These are phyloP conservation scores for Solanum ossicruentum DNA, from an alignment of 257 asterid species.

Conservation along the genomic window DNA sequence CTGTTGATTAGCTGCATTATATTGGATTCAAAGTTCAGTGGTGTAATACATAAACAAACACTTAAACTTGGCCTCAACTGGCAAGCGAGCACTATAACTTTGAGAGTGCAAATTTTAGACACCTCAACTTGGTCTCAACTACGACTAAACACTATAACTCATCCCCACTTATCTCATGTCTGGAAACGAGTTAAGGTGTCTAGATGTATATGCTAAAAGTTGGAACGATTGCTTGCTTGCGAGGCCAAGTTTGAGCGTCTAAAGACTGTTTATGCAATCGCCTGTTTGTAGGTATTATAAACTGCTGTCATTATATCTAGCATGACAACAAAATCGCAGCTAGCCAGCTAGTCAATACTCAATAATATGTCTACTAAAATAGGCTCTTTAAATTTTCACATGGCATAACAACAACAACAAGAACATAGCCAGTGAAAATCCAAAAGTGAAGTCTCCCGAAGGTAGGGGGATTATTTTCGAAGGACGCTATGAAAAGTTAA, in stretches of 20 bases:
- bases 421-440: neutral
- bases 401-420: neutral
- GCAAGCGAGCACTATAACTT: too few relatives aligned
- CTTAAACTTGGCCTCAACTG: too few relatives aligned
- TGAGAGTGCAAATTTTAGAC: too few relatives aligned
- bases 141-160: too few relatives aligned
- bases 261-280: neutral
- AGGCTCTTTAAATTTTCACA: neutral
- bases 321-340: neutral
- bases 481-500: neutral
- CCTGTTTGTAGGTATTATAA: neutral
- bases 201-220: too few relatives aligned
- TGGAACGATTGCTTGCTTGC: too few relatives aligned
- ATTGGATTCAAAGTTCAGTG: neutral
- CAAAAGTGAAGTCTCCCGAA: neutral
- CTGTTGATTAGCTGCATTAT: constrained; percentile 12
- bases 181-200: too few relatives aligned
- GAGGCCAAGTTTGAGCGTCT: too few relatives aligned
- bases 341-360: neutral
- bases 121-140: too few relatives aligned
- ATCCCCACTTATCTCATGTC: too few relatives aligned
- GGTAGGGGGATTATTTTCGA: neutral
- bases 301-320: neutral
- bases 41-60: too few relatives aligned
- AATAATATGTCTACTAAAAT: neutral